Conservation (phyloP, 208 protist genomes). For the Trypanosoma theileri region DNA sequence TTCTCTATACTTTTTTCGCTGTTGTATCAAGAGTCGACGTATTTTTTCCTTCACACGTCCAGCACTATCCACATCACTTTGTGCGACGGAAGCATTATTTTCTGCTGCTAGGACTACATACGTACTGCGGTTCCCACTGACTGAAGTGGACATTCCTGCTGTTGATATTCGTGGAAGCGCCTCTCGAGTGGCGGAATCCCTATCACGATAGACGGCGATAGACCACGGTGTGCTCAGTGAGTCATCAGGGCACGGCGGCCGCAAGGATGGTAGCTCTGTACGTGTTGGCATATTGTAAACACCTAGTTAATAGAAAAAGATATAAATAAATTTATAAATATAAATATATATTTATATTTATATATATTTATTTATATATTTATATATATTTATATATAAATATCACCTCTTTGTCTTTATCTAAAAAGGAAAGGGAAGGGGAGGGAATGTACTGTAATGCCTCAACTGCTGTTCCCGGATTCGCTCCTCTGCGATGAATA, state of each 20-base stretch:
- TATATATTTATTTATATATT: too few species aligned
- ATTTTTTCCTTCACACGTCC: slow-evolving; percentile 9
- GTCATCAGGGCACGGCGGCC: slow-evolving; percentile 4
- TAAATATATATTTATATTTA: too few species aligned
- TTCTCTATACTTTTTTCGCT: slow-evolving; percentile 24
- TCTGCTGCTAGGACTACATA: not conserved
- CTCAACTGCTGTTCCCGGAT: too few species aligned
- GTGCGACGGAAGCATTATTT: not conserved
- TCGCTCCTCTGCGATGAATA: too few species aligned
- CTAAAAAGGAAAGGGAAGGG: too few species aligned
- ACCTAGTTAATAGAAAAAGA: too few species aligned
- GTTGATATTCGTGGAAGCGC: not conserved
- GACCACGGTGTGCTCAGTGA: slow-evolving; percentile 15
- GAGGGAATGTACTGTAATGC: too few species aligned
- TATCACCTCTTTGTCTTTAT: too few species aligned
- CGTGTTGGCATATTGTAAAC: too few species aligned
- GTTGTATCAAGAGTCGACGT: slow-evolving; percentile 19
- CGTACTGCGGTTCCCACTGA: not conserved
- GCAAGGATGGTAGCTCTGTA: not conserved
- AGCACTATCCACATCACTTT: not conserved
- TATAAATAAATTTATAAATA: too few species aligned
- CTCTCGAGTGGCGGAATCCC: not conserved
- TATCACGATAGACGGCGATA: not conserved
- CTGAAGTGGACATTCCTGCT: not conserved
- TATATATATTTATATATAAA: too few species aligned